Percentiles rank a stretch among this genome's conserved stretches.
phyloP scores from a whole-genome alignment of 306 rosid genomes.

The Quercus agrifolia region DNA sequence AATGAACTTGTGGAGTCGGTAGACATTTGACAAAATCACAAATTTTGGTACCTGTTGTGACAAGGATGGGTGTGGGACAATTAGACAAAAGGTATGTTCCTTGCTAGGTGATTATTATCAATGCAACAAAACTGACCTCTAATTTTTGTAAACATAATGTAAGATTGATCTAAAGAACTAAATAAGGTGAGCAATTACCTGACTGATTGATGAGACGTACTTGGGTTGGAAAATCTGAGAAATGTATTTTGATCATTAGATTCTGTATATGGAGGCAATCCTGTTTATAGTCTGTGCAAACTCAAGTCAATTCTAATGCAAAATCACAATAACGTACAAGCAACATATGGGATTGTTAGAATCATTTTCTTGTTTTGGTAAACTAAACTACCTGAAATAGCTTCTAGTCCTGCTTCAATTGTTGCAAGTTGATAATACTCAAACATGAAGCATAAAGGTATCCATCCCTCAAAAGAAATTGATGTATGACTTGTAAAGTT shows the following conservation, averaged over 20 bases:
- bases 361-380: neutral
- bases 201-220: constrained; percentile 1
- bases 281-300: constrained; percentile 2
- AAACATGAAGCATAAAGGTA: constrained; percentile 5
- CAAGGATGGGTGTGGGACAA: constrained; percentile 20
- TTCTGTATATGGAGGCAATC: constrained; percentile 8
- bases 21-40: constrained; percentile 25
- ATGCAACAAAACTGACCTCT: constrained; percentile 11
- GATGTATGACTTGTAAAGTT: constrained; percentile 1
- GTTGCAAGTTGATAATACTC: constrained; percentile 18
- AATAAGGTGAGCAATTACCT: constrained; percentile 17
- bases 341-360: constrained; percentile 4
- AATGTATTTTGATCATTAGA: constrained; percentile 6
- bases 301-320: neutral
- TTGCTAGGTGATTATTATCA: neutral
- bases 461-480: constrained; percentile 51
- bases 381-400: constrained; percentile 35
- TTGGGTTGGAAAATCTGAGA: neutral
- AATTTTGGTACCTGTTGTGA: constrained; percentile 37
- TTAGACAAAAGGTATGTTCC: constrained; percentile 18
- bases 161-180: neutral
- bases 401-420: constrained; percentile 23
- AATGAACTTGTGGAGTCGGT: constrained; percentile 16
- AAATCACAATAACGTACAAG: neutral
- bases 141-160: neutral